Evolutionary conservation across 2,329 filamentous ascomycete genomes (phyloP).

Genomic region (Pestalotiopsis sp.): DNA sequence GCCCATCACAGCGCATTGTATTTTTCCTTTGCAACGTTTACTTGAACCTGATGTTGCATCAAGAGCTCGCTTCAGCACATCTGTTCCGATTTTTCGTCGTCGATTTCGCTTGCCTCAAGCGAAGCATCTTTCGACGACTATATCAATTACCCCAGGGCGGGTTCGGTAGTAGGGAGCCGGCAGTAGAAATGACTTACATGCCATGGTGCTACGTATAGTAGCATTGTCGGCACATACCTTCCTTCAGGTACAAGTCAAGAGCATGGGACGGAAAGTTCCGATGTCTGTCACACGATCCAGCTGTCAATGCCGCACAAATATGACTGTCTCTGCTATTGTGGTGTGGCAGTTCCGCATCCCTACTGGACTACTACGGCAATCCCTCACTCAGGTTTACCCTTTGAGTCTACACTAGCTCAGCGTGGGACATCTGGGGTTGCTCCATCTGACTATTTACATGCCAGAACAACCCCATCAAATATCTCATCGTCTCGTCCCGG

Average conservation of each 20-base stretch:
- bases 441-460: neutral
- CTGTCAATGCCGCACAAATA: neutral
- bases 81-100: neutral
- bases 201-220: neutral
- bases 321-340: neutral
- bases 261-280: neutral
- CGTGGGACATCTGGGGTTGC: neutral
- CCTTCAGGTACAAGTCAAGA: neutral
- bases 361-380: neutral
- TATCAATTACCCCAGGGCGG: neutral
- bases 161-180: neutral
- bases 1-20: neutral
- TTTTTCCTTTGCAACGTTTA: neutral
- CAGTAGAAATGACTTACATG: neutral
- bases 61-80: neutral
- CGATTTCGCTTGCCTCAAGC: neutral
- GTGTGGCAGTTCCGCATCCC: neutral
- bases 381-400: too few species aligned
- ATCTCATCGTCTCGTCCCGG: neutral
- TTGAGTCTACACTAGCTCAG: too few species aligned
- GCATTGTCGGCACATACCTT: neutral
- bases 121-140: neutral
- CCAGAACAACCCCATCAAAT: neutral
- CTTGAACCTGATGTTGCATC: neutral
- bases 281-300: neutral